Evolutionary conservation across 2,329 filamentous ascomycete genomes (phyloP).

Genomic region (Moelleriella libera): DNA sequence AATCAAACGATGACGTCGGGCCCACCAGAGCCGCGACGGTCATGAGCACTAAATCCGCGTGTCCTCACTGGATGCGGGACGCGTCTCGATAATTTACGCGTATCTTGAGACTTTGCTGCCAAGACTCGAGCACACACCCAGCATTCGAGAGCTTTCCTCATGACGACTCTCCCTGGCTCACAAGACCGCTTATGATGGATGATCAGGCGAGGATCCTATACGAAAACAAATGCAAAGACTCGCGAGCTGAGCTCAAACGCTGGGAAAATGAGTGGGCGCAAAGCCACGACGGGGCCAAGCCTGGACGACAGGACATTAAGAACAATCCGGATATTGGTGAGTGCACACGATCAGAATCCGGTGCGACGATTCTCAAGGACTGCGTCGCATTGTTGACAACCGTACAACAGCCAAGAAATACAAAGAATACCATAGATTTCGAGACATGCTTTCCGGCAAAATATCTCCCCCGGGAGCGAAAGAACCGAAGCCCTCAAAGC

Average conservation of each 20-base stretch:
- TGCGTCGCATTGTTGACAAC: neutral
- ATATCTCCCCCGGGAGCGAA: slow-evolving; percentile 19
- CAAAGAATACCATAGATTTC: slow-evolving; percentile 57
- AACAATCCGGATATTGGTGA: slow-evolving; percentile 56
- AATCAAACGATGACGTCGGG: neutral
- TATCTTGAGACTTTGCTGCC: neutral
- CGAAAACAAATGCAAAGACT: slow-evolving; percentile 33
- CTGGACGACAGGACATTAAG: slow-evolving; percentile 63
- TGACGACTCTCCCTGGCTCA: neutral
- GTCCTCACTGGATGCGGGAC: neutral
- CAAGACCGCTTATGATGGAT: slow-evolving; percentile 25
- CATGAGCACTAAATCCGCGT: neutral
- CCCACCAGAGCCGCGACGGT: neutral
- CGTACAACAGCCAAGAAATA: slow-evolving; percentile 49
- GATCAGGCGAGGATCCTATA: slow-evolving; percentile 26
- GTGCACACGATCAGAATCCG: slow-evolving; percentile 3
- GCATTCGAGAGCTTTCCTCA: neutral
- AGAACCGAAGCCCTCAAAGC: slow-evolving; percentile 20
- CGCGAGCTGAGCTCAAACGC: slow-evolving; percentile 57
- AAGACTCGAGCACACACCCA: no score
- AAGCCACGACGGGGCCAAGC: slow-evolving; percentile 51
- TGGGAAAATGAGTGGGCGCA: slow-evolving; percentile 60
- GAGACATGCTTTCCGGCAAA: slow-evolving; percentile 44
- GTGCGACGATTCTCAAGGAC: neutral
- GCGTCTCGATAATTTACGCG: neutral